Conservation (phyloP, 2,329 filamentous ascomycete genomes). For the Pezicula radicicola region DNA sequence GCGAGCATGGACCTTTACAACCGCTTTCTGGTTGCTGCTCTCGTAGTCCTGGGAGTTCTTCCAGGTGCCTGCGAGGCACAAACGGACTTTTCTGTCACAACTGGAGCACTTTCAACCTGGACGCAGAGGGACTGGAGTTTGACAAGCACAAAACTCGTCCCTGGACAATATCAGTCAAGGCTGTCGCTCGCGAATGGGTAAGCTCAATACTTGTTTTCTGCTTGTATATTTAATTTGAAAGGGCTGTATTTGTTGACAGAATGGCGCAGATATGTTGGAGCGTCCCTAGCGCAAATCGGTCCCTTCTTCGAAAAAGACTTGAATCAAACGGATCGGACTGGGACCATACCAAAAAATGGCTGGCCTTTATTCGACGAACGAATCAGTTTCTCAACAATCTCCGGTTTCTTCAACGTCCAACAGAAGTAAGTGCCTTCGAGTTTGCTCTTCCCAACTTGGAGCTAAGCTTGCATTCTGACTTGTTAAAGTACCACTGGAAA, state of each 20-base stretch:
- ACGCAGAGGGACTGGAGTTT: slow-evolving; percentile 27
- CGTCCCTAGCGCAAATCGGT: slow-evolving; percentile 25
- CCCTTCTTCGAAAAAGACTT: slow-evolving; percentile 29
- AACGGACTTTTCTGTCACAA: slow-evolving; percentile 25
- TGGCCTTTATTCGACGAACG: slow-evolving; percentile 65
- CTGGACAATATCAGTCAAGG: slow-evolving; percentile 27
- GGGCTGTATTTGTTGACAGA: not conserved
- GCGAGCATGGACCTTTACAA: too few species aligned
- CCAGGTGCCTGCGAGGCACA: slow-evolving; percentile 5
- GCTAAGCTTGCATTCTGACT: too few species aligned
- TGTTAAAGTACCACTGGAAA: slow-evolving; percentile 44
- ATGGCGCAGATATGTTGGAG: slow-evolving; percentile 26
- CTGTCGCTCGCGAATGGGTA: slow-evolving; percentile 30
- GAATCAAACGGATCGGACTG: slow-evolving; percentile 26
- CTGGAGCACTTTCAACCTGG: slow-evolving; percentile 20
- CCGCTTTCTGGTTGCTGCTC: not conserved
- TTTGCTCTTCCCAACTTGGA: too few species aligned
- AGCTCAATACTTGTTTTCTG: not conserved
- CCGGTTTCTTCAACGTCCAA: slow-evolving; percentile 64
- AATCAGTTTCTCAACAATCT: slow-evolving; percentile 65
- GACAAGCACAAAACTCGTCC: slow-evolving; percentile 20
- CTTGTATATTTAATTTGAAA: slow-evolving; percentile 1
- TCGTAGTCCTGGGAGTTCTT: not conserved
- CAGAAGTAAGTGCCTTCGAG: slow-evolving; percentile 28
- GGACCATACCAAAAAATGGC: slow-evolving; percentile 45